Evolutionary conservation across 2,329 filamentous ascomycete species (phyloP), one percentile per base, ranked within the genome.

Genomic region (Bretziella fagacearum): DNA sequence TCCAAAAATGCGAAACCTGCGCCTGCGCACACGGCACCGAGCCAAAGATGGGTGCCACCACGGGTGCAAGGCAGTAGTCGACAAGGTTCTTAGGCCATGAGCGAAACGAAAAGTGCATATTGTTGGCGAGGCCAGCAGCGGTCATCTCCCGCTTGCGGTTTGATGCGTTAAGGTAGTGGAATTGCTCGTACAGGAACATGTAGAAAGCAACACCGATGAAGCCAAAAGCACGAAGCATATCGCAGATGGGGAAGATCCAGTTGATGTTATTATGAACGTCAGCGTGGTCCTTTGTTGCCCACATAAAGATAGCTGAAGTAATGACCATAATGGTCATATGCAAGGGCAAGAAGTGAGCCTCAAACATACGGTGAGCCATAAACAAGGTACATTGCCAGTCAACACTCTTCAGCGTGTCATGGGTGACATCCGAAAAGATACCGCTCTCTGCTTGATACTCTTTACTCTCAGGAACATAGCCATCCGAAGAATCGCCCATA

Each of bases 311-410:
- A 0, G 73, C 70, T 0, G 77, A 79, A 2, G 74, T 68, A 36
- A 81, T 55, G 22, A 83, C 66, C 23, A 81, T 64, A 39, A 81
- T 72, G 5, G 71, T 73, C 63, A 76, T 75, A 55, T 84, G 79
- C 13, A 77, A 69, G 0, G 79, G 78, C 20, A 84, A 63, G 57
- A 83, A 83, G 58, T 84, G 79, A 0, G 79, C 79, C 58, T 84
- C 79, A 55, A 80, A 84, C n/a, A 84, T 63, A 15, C 80, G 73
- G 56, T 80, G 76, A 56, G 70, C 68, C 26, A 83, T 66, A 46
- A 72, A 69, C 53, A 74, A 59, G 39, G 77, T 65, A 52, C 68
- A 73, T 56, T 65, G 65, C 65, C 67, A 78, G 56, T 74, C 62
- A 17, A 69, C 70, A 30, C 63, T 63, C 48, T 67, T 62, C 8